These are phyloP conservation scores for Penicillium maclennaniae DNA, from an alignment of 495 filamentous ascomycete genomes.

Conservation along the genomic window DNA sequence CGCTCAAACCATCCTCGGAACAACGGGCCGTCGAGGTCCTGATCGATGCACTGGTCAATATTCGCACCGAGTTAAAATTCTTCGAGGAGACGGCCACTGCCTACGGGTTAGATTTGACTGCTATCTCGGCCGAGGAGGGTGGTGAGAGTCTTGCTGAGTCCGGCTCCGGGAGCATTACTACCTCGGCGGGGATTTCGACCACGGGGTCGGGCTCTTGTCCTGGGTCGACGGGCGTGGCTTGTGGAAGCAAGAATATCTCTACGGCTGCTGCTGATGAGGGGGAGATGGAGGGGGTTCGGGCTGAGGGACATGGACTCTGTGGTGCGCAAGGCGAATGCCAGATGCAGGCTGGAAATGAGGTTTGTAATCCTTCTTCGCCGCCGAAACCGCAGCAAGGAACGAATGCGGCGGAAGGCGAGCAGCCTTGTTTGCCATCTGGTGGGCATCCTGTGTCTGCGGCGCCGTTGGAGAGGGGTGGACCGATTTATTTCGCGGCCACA, in stretches of 20 bases:
- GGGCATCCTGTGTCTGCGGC: conserved; percentile 16
- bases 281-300: neutral
- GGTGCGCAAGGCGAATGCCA: conserved; percentile 23
- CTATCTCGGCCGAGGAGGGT: conserved; percentile 30
- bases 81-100: conserved; percentile 62
- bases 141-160: conserved; percentile 3
- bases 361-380: conserved; percentile 7
- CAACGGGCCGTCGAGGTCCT: conserved; percentile 56
- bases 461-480: conserved; percentile 5
- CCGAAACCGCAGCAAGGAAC: neutral
- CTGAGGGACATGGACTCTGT: conserved; percentile 10
- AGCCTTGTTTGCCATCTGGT: conserved; percentile 6
- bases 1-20: conserved; percentile 20
- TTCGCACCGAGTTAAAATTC: conserved; percentile 62
- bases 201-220: conserved; percentile 20
- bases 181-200: conserved; percentile 18
- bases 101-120: conserved; percentile 54
- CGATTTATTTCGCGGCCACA: conserved; percentile 30
- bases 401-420: neutral
- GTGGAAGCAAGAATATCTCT: neutral
- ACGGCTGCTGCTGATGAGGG: neutral
- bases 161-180: conserved; percentile 12
- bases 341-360: conserved; percentile 14
- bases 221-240: conserved; percentile 11
- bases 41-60: conserved; percentile 60